Evolutionary conservation across 2,329 filamentous ascomycete species (phyloP).

Genomic region (Aspergillus sp.): DNA sequence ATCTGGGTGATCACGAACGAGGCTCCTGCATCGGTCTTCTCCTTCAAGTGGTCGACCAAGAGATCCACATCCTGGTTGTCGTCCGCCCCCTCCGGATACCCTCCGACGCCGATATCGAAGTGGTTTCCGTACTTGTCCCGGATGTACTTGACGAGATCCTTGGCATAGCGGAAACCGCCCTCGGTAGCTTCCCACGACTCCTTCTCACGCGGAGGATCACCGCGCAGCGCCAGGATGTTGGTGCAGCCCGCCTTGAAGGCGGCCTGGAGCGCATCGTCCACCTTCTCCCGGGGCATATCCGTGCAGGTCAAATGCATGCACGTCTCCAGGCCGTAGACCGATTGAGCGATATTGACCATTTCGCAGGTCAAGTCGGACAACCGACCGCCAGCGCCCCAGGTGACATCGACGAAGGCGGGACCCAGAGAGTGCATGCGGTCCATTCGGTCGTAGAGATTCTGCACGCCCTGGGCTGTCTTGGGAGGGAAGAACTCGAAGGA

Average conservation of each 20-base stretch:
- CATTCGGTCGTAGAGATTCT: conserved; percentile 99
- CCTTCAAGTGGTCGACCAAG: conserved; percentile 85
- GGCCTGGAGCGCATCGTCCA: conserved; percentile 76
- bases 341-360: conserved; percentile 94
- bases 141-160: conserved; percentile 81
- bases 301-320: conserved; percentile 99
- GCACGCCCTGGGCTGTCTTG: conserved; percentile 80
- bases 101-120: conserved; percentile 95
- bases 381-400: conserved; percentile 91
- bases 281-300: conserved; percentile 88
- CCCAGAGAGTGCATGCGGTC: conserved; percentile 95
- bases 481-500: conserved; percentile 99
- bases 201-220: conserved; percentile 86
- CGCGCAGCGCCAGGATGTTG: conserved; percentile 88
- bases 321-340: conserved; percentile 90
- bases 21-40: conserved; percentile 90
- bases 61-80: conserved; percentile 80
- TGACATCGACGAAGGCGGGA: conserved; percentile 94
- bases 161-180: conserved; percentile 81
- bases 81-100: conserved; percentile 91
- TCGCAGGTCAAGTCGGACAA: conserved; percentile 89
- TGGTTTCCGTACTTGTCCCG: conserved; percentile 70
- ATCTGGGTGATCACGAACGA: conserved; percentile 97
- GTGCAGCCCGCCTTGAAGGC: conserved; percentile 95
- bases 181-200: conserved; percentile 88